These are phyloP conservation scores for Potentilla sterilis DNA, from an alignment of 306 rosid genomes.

Conservation along the genomic window DNA sequence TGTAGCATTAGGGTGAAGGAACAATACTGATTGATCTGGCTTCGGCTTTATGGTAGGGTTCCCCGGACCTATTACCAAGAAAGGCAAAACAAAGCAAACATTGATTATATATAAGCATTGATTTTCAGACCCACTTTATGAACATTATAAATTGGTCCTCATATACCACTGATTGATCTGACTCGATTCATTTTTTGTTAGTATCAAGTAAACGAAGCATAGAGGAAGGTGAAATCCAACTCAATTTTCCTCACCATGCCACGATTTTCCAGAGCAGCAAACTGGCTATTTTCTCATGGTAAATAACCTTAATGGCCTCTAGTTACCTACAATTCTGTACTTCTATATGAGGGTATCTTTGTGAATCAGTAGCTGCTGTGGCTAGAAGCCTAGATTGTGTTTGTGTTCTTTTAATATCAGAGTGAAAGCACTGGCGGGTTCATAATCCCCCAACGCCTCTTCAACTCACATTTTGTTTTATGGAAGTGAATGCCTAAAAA, in stretches of 20 bases:
- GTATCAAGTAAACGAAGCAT: conserved; percentile 80
- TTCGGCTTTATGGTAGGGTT: too few species aligned
- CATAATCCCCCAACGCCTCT: background rate
- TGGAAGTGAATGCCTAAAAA: too few species aligned
- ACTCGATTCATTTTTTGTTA: background rate
- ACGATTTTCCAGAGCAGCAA: conserved; percentile 45
- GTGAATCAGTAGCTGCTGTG: background rate
- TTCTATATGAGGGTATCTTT: background rate
- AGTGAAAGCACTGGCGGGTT: background rate
- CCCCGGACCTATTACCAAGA: too few species aligned
- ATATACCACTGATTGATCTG: too few species aligned
- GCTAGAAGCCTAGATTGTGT: background rate
- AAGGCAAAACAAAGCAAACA: too few species aligned
- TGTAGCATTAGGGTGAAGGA: too few species aligned
- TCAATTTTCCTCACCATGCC: conserved; percentile 36
- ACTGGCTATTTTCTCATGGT: conserved; percentile 67
- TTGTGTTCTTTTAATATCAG: background rate
- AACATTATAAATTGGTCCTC: too few species aligned
- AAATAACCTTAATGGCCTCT: background rate
- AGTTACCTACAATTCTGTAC: background rate
- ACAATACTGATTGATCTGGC: too few species aligned
- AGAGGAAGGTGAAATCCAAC: conserved; percentile 68
- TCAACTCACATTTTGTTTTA: too few species aligned
- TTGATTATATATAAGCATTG: too few species aligned
- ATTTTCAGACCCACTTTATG: too few species aligned